phyloP scores from a whole-genome alignment of 352 stramenopile genomes.

The Phytophthora tentaculata region DNA sequence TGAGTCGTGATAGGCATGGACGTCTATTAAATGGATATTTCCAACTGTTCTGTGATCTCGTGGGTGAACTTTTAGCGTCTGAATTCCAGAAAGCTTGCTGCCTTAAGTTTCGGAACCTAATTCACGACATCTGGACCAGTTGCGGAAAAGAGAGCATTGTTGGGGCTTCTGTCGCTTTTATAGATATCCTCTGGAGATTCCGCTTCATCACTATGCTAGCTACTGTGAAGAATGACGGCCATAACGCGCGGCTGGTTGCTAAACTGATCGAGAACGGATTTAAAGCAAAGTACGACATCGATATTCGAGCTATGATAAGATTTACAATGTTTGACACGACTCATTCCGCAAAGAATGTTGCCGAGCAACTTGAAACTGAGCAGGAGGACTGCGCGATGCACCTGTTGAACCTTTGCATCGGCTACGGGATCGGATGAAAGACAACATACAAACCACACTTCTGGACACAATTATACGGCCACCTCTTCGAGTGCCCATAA shows the following conservation, averaged over 20 bases:
- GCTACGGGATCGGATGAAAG: background rate
- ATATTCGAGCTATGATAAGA: background rate
- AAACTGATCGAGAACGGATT: background rate
- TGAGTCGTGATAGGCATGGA: too few species aligned
- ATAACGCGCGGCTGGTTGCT: background rate
- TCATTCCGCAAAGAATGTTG: background rate
- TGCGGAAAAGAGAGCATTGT: too few species aligned
- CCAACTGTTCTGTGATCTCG: too few species aligned
- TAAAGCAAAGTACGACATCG: background rate
- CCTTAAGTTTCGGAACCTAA: too few species aligned
- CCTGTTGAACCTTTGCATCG: background rate
- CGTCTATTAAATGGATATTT: too few species aligned
- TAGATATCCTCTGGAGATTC: background rate
- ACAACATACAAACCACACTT: constrained; percentile 3
- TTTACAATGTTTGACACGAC: background rate
- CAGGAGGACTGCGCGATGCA: background rate
- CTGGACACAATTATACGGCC: too few species aligned
- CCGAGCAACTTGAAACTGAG: background rate
- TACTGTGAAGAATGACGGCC: background rate
- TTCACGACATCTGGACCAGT: too few species aligned
- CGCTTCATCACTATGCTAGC: background rate
- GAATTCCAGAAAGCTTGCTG: too few species aligned
- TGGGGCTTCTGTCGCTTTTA: background rate
- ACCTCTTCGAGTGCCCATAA: too few species aligned
- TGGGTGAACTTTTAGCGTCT: too few species aligned